Evolutionary conservation across 371 early-diverging fungal species (phyloP).

Genomic region (Mucor mucedo): DNA sequence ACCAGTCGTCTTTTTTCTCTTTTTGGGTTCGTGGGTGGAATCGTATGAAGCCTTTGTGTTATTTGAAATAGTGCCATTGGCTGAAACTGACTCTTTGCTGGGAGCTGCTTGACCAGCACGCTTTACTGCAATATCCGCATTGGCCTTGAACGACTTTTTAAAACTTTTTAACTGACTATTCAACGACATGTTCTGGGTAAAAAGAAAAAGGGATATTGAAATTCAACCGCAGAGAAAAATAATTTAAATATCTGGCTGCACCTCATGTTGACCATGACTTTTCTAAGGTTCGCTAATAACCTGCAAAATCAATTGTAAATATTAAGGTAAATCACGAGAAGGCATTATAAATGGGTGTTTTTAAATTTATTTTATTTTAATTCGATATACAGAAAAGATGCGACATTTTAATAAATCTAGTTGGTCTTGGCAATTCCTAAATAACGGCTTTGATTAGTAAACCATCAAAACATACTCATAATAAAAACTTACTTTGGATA

Average conservation of each 20-base stretch:
- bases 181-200: conserved; percentile 17
- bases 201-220: conserved; percentile 8
- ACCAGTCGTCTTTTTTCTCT: conserved; percentile 46
- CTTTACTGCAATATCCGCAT: conserved; percentile 45
- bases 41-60: conserved; percentile 50
- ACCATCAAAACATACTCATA: neutral
- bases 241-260: neutral
- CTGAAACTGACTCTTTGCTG: conserved; percentile 1
- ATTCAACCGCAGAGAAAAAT: neutral
- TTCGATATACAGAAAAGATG: conserved; percentile 5
- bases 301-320: no score
- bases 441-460: neutral
- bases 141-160: conserved; percentile 48
- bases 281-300: no score
- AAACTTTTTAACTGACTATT: conserved; percentile 45
- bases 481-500: conserved; percentile 50
- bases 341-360: neutral
- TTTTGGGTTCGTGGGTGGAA: conserved; percentile 29
- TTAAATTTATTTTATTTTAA: conserved; percentile 1
- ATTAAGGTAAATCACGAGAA: neutral
- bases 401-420: conserved; percentile 19
- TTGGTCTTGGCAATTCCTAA: conserved; percentile 46
- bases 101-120: conserved; percentile 38
- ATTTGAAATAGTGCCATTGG: conserved; percentile 36
- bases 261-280: no score